Conservation (phyloP, 108 stramenopile species). For the Aurantiochytrium sp. region DNA sequence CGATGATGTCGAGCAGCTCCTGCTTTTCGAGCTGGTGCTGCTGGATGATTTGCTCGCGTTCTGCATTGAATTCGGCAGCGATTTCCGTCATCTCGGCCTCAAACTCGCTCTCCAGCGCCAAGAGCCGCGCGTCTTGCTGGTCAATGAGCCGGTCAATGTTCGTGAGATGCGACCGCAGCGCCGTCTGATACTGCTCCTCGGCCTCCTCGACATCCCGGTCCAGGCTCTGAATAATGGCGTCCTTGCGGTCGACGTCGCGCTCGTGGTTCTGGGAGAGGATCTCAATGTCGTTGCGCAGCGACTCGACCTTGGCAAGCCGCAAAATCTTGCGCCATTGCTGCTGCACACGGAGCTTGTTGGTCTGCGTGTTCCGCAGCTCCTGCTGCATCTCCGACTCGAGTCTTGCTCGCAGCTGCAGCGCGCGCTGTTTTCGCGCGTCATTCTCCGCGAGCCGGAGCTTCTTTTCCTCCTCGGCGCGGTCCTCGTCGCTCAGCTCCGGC, state of each 20-base stretch:
- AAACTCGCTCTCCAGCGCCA: conserved; percentile 59
- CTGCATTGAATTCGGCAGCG: conserved; percentile 48
- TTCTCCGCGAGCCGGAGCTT: not conserved
- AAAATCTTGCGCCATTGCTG: conserved; percentile 67
- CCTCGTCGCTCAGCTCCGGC: conserved; percentile 1
- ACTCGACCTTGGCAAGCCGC: conserved; percentile 61
- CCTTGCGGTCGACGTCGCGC: conserved; percentile 65
- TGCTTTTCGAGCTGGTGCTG: conserved; percentile 42
- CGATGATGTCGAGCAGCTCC: conserved; percentile 52
- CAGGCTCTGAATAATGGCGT: conserved; percentile 71
- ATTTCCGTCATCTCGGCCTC: conserved; percentile 52
- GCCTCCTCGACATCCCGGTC: conserved; percentile 62
- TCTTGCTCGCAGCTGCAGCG: conserved; percentile 5
- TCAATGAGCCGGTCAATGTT: conserved; percentile 53
- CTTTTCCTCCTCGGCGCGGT: conserved; percentile 21
- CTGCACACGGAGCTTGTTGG: conserved; percentile 54
- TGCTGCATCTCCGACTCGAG: conserved; percentile 47
- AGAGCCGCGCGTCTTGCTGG: conserved; percentile 52
- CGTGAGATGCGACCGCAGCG: conserved; percentile 55
- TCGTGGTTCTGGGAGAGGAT: conserved; percentile 68
- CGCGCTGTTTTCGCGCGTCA: not conserved
- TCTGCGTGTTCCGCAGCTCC: conserved; percentile 37
- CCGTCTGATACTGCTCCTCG: conserved; percentile 65
- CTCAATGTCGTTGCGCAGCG: conserved; percentile 61
- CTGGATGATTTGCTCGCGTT: conserved; percentile 46